phyloP scores from a whole-genome alignment of 2,329 filamentous ascomycete genomes.

The Sporothrix euskadiensis region DNA sequence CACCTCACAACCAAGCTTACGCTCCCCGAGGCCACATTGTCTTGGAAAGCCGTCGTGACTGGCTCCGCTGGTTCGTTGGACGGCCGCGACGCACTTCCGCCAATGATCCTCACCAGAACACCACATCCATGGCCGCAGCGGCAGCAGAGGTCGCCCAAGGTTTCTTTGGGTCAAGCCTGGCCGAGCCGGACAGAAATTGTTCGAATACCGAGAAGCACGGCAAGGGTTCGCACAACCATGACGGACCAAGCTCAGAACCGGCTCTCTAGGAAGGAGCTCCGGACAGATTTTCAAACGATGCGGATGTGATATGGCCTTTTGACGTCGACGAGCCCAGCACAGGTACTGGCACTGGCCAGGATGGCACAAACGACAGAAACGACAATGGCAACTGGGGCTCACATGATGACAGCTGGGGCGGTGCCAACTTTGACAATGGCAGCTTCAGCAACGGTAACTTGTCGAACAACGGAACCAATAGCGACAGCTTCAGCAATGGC shows the following conservation, averaged over 20 bases:
- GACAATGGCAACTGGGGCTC: too few relatives aligned
- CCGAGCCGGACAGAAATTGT: neutral
- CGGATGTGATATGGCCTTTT: neutral
- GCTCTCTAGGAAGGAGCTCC: neutral
- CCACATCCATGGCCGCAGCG: neutral
- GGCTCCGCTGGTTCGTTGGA: slow-evolving; percentile 22
- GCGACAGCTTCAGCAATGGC: neutral
- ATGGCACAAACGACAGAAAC: neutral
- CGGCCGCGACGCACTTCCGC: neutral
- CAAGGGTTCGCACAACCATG: neutral
- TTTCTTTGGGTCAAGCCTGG: neutral
- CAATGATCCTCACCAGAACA: neutral
- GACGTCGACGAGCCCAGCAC: neutral
- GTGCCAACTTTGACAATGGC: neutral
- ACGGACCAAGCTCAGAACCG: neutral
- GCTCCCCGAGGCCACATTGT: neutral
- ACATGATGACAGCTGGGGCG: neutral
- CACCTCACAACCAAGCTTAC: neutral
- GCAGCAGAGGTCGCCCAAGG: slow-evolving; percentile 11
- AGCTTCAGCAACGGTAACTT: neutral
- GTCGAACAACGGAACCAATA: neutral
- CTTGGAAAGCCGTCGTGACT: slow-evolving; percentile 17
- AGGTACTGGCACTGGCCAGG: neutral
- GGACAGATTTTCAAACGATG: neutral
- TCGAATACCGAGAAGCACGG: neutral